Conservation (phyloP, 2,329 filamentous ascomycete species). For the Talaromyces marneffei region DNA sequence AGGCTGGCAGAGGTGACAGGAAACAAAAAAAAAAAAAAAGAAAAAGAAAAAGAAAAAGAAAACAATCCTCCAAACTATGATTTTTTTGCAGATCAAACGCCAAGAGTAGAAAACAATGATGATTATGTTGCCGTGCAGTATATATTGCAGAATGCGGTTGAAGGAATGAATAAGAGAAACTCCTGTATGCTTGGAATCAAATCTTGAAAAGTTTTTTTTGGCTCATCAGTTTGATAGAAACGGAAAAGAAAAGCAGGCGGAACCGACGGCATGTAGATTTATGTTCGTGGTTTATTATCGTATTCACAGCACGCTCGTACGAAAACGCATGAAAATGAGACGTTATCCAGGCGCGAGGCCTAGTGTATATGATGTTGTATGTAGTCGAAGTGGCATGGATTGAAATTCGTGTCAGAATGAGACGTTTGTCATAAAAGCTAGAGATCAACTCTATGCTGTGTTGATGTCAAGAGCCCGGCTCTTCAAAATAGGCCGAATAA, state of each 20-base stretch:
- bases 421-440: background rate
- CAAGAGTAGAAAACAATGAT: background rate
- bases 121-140: background rate
- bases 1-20: background rate
- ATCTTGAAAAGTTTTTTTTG: background rate
- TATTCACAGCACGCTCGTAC: background rate
- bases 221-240: background rate
- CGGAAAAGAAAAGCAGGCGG: background rate
- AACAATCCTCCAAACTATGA: background rate
- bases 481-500: slow-evolving; percentile 22
- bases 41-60: background rate
- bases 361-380: background rate
- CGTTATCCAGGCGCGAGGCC: background rate
- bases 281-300: background rate
- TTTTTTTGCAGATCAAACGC: slow-evolving; percentile 1
- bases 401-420: background rate
- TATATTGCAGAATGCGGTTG: background rate
- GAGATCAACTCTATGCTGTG: background rate
- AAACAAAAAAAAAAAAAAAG: background rate
- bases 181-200: background rate
- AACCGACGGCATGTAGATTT: background rate
- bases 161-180: slow-evolving; percentile 1
- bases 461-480: background rate
- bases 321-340: slow-evolving; percentile 5
- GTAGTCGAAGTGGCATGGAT: background rate